phyloP scores from a whole-genome alignment of 1,284 basidiomycete genomes.

The Nidula niveotomentosa region DNA sequence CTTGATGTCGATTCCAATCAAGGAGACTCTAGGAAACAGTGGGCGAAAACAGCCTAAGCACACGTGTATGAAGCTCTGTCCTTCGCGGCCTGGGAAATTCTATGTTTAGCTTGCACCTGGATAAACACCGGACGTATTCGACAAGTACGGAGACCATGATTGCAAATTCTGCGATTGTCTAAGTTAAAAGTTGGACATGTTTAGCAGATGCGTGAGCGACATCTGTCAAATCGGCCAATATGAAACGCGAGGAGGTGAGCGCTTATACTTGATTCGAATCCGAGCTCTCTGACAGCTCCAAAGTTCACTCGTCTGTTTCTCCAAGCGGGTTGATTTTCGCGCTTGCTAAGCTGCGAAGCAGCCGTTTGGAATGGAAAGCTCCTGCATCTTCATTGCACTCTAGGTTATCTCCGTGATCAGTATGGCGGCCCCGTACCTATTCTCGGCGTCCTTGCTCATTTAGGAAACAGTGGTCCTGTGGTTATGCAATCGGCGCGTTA shows the following conservation, averaged over 20 bases:
- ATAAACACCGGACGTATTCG: slow-evolving; percentile 12
- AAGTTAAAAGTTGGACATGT: not conserved
- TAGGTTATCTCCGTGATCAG: not conserved
- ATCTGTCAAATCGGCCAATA: slow-evolving; percentile 1
- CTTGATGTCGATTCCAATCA: not conserved
- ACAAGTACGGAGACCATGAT: too few relatives aligned
- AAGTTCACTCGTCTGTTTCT: slow-evolving; percentile 12
- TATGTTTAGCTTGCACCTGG: slow-evolving; percentile 5
- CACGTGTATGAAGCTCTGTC: slow-evolving; percentile 10
- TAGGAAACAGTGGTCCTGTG: not conserved
- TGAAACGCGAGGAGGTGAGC: slow-evolving; percentile 2
- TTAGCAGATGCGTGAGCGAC: not conserved
- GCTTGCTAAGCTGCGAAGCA: not conserved
- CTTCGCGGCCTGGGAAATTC: slow-evolving; percentile 10
- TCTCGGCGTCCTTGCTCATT: not conserved
- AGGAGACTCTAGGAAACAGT: not conserved
- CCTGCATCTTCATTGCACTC: not conserved
- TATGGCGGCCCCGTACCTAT: not conserved
- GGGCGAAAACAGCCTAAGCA: not conserved
- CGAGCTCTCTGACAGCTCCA: slow-evolving; percentile 3
- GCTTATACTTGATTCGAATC: not conserved
- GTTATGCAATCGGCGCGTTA: not conserved
- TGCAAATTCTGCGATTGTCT: not conserved
- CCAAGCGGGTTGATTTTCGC: slow-evolving; percentile 16
- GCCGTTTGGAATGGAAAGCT: not conserved